Base-by-base conservation (phyloP, 2,329 filamentous ascomycete species). In the Trichoderma breve region DNA sequence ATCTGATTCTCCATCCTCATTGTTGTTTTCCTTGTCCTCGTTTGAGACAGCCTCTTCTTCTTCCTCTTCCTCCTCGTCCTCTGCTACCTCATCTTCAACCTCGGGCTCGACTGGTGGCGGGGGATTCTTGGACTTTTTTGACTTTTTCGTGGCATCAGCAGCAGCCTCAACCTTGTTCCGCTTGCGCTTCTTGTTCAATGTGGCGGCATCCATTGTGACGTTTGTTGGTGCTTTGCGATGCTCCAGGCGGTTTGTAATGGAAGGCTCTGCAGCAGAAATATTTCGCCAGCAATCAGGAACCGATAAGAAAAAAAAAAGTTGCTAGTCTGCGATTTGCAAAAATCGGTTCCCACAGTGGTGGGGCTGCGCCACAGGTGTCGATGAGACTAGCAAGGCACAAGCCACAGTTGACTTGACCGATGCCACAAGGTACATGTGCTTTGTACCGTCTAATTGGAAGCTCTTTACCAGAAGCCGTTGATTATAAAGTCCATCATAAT, bases 141-240 rank as follows among this genome's bases (percentile, higher is more conserved):
- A 71, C 39, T 65, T 39, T 6, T 73, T 73, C 6, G 73, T 67
- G 43, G 78, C 73, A 32, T 76, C 72, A 43, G 76, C 76, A 60
- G 77, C 74, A 11, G 79, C 75, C 71, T 82, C 79, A 67, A 77
- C 78, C 72, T 79, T 80, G 75, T 79, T 81, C 71, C 81, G 80
- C 74, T 82, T 84, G 73, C 85, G 82, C 80, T 86, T 86, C 75
- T 85, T 86, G 77, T 76, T 82, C 61, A 79, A 75, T 60, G 77
- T 76, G 53, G 78, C 75, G 72, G 78, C 76, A 75, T 80, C 78
- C 81, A 83, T 83, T 24, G 53, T 26, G 67, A 70, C 21, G 14
- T 69, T 69, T 80, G 73, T 55, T 36, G 43, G 7, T 64, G 51
- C 4, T 8, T 34, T 47, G 26, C 43, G 34, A 34, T 68, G 18